phyloP scores from a whole-genome alignment of 2,329 filamentous ascomycete species.

The Diplodia corticola region DNA sequence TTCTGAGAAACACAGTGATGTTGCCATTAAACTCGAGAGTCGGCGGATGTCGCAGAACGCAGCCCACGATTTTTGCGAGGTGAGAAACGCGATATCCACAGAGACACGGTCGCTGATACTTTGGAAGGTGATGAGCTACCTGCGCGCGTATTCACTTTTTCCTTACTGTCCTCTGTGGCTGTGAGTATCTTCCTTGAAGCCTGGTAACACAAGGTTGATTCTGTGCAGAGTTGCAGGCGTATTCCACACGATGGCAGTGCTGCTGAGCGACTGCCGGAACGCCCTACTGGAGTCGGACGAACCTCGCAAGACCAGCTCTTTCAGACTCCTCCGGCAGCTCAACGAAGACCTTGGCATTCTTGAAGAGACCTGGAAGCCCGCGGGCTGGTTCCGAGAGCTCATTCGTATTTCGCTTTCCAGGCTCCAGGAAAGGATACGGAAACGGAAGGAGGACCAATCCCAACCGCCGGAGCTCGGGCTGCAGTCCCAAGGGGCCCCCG shows the following conservation, averaged over 20 bases:
- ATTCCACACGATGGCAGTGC: background rate
- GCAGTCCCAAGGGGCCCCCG: background rate
- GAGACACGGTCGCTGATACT: background rate
- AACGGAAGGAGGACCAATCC: background rate
- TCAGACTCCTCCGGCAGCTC: background rate
- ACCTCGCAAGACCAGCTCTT: background rate
- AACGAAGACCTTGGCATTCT: slow-evolving; percentile 1
- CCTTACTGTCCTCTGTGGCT: slow-evolving; percentile 1
- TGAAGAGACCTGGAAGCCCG: slow-evolving; percentile 7
- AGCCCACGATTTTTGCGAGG: slow-evolving; percentile 7
- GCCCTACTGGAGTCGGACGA: background rate
- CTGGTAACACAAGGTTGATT: background rate
- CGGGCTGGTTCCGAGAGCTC: slow-evolving; percentile 10
- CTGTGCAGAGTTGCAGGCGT: background rate
- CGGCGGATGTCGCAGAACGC: background rate
- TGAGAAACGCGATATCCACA: background rate
- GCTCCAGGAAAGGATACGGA: background rate
- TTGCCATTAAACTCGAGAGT: background rate
- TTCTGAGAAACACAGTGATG: background rate
- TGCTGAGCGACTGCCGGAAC: background rate
- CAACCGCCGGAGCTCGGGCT: background rate
- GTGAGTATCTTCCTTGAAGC: background rate
- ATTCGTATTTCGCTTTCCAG: slow-evolving; percentile 8
- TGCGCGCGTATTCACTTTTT: slow-evolving; percentile 1
- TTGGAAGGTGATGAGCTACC: background rate